A percentile compares a stretch with the other conserved stretches of the same genome.
phyloP scores from a whole-genome alignment of 805 yeast genomes.

The Wickerhamiella siamensis region DNA sequence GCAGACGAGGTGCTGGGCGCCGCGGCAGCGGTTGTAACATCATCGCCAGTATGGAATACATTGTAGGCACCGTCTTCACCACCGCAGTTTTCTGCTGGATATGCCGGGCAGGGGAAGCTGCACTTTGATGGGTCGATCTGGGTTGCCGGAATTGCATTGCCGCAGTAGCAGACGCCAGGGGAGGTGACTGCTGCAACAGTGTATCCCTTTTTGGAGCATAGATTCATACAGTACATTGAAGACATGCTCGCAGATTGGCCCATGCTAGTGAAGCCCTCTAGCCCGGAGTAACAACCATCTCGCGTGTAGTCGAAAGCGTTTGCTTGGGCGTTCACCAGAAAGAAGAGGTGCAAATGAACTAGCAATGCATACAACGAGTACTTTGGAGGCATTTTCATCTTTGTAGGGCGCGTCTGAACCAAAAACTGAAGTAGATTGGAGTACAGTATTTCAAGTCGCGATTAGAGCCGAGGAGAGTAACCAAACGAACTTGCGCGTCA shows the following conservation, averaged over 20 bases:
- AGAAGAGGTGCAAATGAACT: neutral
- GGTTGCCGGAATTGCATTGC: slow-evolving; percentile 32
- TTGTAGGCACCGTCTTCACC: slow-evolving; percentile 34
- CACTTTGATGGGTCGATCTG: slow-evolving; percentile 27
- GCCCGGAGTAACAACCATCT: slow-evolving; percentile 30
- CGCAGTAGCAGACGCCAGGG: slow-evolving; percentile 56
- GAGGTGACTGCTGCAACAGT: slow-evolving; percentile 36
- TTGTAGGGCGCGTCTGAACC: no score
- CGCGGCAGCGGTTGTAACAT: slow-evolving; percentile 8
- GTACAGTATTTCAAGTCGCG: no score
- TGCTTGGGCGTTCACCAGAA: neutral
- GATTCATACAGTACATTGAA: slow-evolving; percentile 27
- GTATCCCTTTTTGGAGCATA: slow-evolving; percentile 33
- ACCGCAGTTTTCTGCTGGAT: slow-evolving; percentile 48
- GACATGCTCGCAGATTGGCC: slow-evolving; percentile 46
- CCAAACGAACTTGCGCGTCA: no score
- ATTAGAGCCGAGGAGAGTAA: no score
- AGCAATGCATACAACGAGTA: neutral
- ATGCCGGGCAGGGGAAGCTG: slow-evolving; percentile 43
- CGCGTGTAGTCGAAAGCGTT: slow-evolving; percentile 3
- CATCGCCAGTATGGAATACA: slow-evolving; percentile 18
- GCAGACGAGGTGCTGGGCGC: slow-evolving; percentile 21
- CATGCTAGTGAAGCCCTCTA: slow-evolving; percentile 27
- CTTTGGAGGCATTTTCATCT: neutral
- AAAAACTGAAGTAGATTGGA: no score